Percentiles rank a stretch among this genome's conserved stretches.
These are phyloP conservation scores for Coprinellus aureogranulatus DNA, from an alignment of 768 basidiomycete genomes.

Conservation along the genomic window DNA sequence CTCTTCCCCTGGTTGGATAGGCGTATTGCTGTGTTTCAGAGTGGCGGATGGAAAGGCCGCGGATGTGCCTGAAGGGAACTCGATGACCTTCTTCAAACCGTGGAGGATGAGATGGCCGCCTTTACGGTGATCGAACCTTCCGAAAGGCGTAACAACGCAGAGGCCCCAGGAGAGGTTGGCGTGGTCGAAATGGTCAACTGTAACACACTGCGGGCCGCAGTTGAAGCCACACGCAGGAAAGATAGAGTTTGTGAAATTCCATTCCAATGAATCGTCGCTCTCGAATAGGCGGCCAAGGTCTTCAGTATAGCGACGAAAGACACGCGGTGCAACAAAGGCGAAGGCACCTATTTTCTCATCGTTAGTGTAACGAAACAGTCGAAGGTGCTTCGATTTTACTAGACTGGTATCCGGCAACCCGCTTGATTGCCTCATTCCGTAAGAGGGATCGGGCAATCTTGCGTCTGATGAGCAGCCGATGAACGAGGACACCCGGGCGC, in stretches of 20 bases:
- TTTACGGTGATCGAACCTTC: not conserved
- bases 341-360: not conserved
- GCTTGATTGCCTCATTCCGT: not conserved
- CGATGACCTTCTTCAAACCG: not conserved
- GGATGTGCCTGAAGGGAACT: not conserved
- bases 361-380: not conserved
- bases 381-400: not conserved
- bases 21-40: not conserved
- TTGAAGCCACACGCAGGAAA: not conserved
- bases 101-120: constrained; percentile 2
- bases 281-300: not conserved
- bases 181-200: not conserved
- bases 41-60: not conserved
- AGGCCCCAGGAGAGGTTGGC: constrained; percentile 3
- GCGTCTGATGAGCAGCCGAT: not conserved
- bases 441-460: not conserved
- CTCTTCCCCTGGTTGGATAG: not conserved
- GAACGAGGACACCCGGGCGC: not conserved
- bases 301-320: not conserved
- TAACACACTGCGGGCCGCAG: not conserved
- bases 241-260: not conserved
- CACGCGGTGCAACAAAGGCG: not conserved
- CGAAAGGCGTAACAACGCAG: not conserved
- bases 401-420: not conserved
- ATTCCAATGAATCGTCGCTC: not conserved